Conservation (phyloP, 768 basidiomycete genomes). For the Lentinula lateritia region DNA sequence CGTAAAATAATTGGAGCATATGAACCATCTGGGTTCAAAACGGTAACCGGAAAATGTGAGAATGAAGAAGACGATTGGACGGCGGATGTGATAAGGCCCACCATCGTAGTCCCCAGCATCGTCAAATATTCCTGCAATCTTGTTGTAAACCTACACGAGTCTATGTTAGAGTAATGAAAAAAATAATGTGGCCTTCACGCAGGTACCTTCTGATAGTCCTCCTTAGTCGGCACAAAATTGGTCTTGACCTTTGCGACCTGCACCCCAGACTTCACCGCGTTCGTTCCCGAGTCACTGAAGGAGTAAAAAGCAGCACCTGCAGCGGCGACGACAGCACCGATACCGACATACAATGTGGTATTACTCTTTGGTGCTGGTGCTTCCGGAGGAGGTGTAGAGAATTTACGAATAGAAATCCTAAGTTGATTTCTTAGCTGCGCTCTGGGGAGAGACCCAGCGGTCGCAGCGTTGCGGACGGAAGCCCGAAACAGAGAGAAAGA, state of each 20-base stretch:
- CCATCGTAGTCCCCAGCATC: slow-evolving; percentile 85
- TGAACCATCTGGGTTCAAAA: slow-evolving; percentile 62
- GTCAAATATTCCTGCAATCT: slow-evolving; percentile 72
- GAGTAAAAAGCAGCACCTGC: slow-evolving; percentile 64
- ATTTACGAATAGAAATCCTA: slow-evolving; percentile 49
- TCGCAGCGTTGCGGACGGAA: slow-evolving; percentile 40
- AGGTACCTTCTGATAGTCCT: slow-evolving; percentile 84
- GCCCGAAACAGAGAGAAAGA: slow-evolving; percentile 50
- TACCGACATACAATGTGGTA: slow-evolving; percentile 50
- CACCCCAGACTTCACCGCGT: slow-evolving; percentile 54
- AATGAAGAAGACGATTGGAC: slow-evolving; percentile 6
- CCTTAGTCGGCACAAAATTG: slow-evolving; percentile 71
- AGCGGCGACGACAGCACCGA: slow-evolving; percentile 53
- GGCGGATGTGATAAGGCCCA: slow-evolving; percentile 23
- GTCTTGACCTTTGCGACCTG: slow-evolving; percentile 59
- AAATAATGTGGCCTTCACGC: neutral
- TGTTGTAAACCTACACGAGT: slow-evolving; percentile 75
- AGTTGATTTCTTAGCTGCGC: slow-evolving; percentile 30
- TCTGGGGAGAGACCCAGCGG: slow-evolving; percentile 21
- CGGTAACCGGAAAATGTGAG: neutral
- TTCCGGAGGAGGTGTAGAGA: slow-evolving; percentile 46
- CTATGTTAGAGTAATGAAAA: slow-evolving; percentile 2
- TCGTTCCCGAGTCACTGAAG: slow-evolving; percentile 44
- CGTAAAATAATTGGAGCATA: slow-evolving; percentile 85
- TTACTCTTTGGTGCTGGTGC: slow-evolving; percentile 48